Conservation (phyloP, 495 filamentous ascomycete genomes). For the Articulospora tetracladia region DNA sequence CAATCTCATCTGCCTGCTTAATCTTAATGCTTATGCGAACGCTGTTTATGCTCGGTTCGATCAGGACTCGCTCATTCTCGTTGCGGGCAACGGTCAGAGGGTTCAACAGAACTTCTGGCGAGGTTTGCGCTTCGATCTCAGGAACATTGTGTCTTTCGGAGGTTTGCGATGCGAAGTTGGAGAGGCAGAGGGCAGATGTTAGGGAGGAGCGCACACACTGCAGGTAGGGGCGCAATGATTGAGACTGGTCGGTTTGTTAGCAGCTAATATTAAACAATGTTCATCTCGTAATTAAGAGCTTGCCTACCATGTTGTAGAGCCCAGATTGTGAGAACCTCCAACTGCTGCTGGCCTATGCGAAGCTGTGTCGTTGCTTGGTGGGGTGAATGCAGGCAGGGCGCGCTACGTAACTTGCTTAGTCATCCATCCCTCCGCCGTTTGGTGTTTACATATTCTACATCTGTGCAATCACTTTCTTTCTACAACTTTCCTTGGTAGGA, state of each 20-base stretch:
- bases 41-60: constrained; percentile 94
- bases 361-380: constrained; percentile 18
- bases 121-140: constrained; percentile 88
- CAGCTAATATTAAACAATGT: not conserved
- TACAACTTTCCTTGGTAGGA: not conserved
- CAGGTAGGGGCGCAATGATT: constrained; percentile 96
- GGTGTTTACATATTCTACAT: not conserved
- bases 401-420: constrained; percentile 21
- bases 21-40: constrained; percentile 95
- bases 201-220: constrained; percentile 93
- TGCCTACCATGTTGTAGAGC: constrained; percentile 16
- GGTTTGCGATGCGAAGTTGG: constrained; percentile 95
- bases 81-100: constrained; percentile 85
- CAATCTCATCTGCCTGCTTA: constrained; percentile 98
- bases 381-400: constrained; percentile 16
- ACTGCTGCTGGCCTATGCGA: constrained; percentile 3
- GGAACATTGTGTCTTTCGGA: constrained; percentile 97
- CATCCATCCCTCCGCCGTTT: not conserved
- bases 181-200: constrained; percentile 89
- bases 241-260: constrained; percentile 58
- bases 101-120: constrained; percentile 92
- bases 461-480: constrained; percentile 5
- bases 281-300: not conserved
- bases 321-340: constrained; percentile 1
- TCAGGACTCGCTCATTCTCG: constrained; percentile 89